phyloP scores from a whole-genome alignment of 768 basidiomycete genomes.

The Galerina sulciceps region DNA sequence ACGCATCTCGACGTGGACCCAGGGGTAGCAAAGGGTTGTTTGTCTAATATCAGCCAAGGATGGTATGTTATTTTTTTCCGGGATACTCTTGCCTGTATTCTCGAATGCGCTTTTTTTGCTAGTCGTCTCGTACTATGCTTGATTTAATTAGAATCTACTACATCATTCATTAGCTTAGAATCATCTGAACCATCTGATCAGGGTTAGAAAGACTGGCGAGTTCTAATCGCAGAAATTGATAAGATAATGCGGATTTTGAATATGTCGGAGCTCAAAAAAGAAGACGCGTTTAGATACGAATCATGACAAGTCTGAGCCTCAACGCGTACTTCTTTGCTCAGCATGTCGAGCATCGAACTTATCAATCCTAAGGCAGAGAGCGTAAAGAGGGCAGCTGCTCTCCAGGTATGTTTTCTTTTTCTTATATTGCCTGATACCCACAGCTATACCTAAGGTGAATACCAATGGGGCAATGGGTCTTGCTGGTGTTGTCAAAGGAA shows the following conservation, averaged over 20 bases:
- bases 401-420: slow-evolving; percentile 63
- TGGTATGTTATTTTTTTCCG: neutral
- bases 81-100: neutral
- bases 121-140: no score
- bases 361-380: slow-evolving; percentile 98
- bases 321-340: slow-evolving; percentile 33
- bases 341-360: slow-evolving; percentile 83
- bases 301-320: slow-evolving; percentile 19
- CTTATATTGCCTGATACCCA: slow-evolving; percentile 1
- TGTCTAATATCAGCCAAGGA: neutral
- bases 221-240: slow-evolving; percentile 1
- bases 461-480: slow-evolving; percentile 96
- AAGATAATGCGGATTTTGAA: slow-evolving; percentile 23
- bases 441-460: slow-evolving; percentile 65
- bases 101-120: neutral
- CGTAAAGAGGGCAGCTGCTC: slow-evolving; percentile 84
- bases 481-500: slow-evolving; percentile 95
- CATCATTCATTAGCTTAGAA: no score
- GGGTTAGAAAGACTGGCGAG: neutral
- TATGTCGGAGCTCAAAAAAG: slow-evolving; percentile 33
- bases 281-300: slow-evolving; percentile 23
- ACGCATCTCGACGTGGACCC: neutral
- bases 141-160: no score
- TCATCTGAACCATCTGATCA: no score
- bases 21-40: slow-evolving; percentile 15